Evolutionary conservation across 176 grass and related monocot species (phyloP), one percentile per base, ranked within the genome.

Genomic region (Panicum miliaceum): DNA sequence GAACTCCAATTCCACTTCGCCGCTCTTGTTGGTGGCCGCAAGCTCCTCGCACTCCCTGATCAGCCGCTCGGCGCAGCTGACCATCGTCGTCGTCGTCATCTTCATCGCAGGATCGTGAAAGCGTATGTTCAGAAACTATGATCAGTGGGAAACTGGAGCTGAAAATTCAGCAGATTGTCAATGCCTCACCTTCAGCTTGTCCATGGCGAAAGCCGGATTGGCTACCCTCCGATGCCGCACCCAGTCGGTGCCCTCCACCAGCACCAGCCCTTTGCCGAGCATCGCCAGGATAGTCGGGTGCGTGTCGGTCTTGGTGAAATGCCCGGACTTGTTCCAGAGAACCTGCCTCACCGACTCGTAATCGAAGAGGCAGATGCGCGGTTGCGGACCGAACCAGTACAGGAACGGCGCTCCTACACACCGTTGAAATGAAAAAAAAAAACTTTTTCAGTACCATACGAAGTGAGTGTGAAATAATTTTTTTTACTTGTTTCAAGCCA

Each of bases 121-220:
- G 11, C 7, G 54, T 0, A 18, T 57, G 6, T 13, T 47, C 12
- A 77, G 82, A 79, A 70, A 25, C 34, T 40, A 1, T 73, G 11
- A 9, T 7, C 10, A 13, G 3, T 6, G 11, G 40, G 56, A 47
- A 16, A 63, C 7, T 18, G 9, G 43, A 60, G 20, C 32, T 11
- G 10, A 37, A 60, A 47, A 16, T 35, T 12, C 15, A 61, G 29
- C n/a, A 64, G 59, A 29, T 52, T 74, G 10, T 4, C 0, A 36
- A 5, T 1, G 19, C 16, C 15, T 48, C 29, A 93, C 91, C 82
- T 94, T 90, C 4, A 90, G 78, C 75, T 94, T 94, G 38, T 94
- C 89, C 83, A 91, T 89, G 46, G 79, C 36, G 12, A 94, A 94
- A 73, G 89, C 89, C 57, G 89, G 89, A 38, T 20, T 87, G 26